A percentile compares a stretch with the other conserved stretches of the same genome.
These are phyloP conservation scores for Bombardia bombarda DNA, from an alignment of 495 filamentous ascomycete genomes.

Conservation along the genomic window DNA sequence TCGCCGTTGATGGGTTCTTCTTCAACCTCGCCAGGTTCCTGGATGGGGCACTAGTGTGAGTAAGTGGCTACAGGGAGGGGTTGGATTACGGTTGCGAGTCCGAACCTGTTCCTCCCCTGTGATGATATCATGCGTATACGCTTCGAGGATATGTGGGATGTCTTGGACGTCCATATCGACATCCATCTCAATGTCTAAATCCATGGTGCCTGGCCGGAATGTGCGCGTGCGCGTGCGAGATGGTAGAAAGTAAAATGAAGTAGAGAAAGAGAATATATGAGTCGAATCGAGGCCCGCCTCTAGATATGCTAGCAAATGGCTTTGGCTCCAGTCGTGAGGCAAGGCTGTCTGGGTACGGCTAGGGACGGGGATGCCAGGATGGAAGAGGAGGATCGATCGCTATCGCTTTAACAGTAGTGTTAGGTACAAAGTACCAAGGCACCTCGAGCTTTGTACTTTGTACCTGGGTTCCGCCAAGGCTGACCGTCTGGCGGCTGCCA, in stretches of 20 bases:
- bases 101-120: constrained; percentile 29
- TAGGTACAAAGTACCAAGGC: too few species aligned
- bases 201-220: constrained; percentile 38
- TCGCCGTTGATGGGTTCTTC: constrained; percentile 16
- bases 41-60: constrained; percentile 3
- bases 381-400: too few species aligned
- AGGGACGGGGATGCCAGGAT: too few species aligned
- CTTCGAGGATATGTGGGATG: constrained; percentile 32
- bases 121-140: constrained; percentile 37
- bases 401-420: too few species aligned
- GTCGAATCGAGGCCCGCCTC: neutral
- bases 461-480: too few species aligned
- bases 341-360: too few species aligned
- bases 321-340: too few species aligned
- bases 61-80: constrained; percentile 19
- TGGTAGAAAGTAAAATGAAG: neutral
- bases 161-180: constrained; percentile 49
- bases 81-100: neutral
- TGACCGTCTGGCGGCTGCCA: too few species aligned
- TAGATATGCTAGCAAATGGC: too few species aligned
- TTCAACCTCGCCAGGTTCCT: constrained; percentile 32
- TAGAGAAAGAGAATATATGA: neutral
- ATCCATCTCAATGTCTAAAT: constrained; percentile 69
- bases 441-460: too few species aligned
- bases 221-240: neutral